A percentile compares a stretch with the other conserved stretches of the same genome.
phyloP scores from a whole-genome alignment of 148 eudicot genomes.

The Suaeda aralocaspica region DNA sequence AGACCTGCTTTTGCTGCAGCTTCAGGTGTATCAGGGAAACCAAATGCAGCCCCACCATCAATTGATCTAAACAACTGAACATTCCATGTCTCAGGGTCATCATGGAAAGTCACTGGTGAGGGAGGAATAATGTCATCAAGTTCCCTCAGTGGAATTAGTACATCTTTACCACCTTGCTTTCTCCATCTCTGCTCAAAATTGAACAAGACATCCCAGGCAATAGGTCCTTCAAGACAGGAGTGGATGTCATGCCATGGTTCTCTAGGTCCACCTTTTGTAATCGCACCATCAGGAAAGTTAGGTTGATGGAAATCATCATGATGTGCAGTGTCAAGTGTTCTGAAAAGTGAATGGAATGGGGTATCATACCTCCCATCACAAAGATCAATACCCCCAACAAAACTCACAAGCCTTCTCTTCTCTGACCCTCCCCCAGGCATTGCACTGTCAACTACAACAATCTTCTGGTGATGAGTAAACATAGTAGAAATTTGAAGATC shows the following conservation, averaged over 20 bases:
- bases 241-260: constrained; percentile 94
- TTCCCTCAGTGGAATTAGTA: constrained; percentile 51
- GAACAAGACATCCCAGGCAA: constrained; percentile 82
- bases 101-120: constrained; percentile 60
- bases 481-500: constrained; percentile 64
- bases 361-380: constrained; percentile 83
- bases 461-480: constrained; percentile 87
- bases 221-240: constrained; percentile 71
- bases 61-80: constrained; percentile 78
- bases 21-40: constrained; percentile 76
- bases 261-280: constrained; percentile 74
- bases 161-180: constrained; percentile 79
- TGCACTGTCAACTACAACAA: constrained; percentile 60
- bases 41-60: constrained; percentile 85
- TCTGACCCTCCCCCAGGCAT: constrained; percentile 51
- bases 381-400: constrained; percentile 82
- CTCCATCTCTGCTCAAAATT: constrained; percentile 88
- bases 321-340: constrained; percentile 67
- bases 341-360: constrained; percentile 62
- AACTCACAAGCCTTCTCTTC: constrained; percentile 65
- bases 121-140: constrained; percentile 58
- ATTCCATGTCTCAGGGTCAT: constrained; percentile 76
- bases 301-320: constrained; percentile 83
- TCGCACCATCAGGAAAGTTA: constrained; percentile 51
- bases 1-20: constrained; percentile 75